A percentile compares a stretch with the other conserved stretches of the same genome.
These are phyloP conservation scores for Heliocybe sulcata DNA, from an alignment of 1,284 basidiomycete species.

Conservation along the genomic window DNA sequence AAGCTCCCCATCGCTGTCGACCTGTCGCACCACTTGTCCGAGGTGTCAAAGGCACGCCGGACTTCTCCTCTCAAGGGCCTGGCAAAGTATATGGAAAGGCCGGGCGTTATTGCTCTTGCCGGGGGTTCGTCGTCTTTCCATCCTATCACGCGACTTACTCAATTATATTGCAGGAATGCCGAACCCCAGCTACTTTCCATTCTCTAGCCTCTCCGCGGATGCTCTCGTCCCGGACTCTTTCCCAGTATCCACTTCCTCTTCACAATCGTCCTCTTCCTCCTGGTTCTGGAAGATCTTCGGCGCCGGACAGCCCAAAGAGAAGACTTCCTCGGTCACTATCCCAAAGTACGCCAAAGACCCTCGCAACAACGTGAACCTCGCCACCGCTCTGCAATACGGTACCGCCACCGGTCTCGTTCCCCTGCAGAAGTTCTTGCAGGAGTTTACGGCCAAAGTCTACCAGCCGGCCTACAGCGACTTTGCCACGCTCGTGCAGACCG, in stretches of 20 bases:
- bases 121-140: conserved; percentile 36
- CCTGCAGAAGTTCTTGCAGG: conserved; percentile 44
- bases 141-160: background rate
- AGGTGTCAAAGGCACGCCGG: conserved; percentile 42
- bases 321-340: conserved; percentile 45
- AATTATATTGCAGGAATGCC: conserved; percentile 41
- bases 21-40: conserved; percentile 52
- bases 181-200: conserved; percentile 55
- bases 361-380: conserved; percentile 50
- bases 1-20: conserved; percentile 42
- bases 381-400: conserved; percentile 71
- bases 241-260: conserved; percentile 17
- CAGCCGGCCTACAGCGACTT: conserved; percentile 67
- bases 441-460: conserved; percentile 59
- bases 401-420: conserved; percentile 45
- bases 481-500: conserved; percentile 55
- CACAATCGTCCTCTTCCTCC: conserved; percentile 30
- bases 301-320: conserved; percentile 26
- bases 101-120: conserved; percentile 47
- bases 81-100: conserved; percentile 43
- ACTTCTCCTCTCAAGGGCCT: conserved; percentile 61
- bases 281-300: conserved; percentile 69
- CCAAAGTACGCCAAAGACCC: conserved; percentile 48
- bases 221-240: conserved; percentile 30
- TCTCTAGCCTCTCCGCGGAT: conserved; percentile 46